Evolutionary conservation across 176 grass and related monocot species (phyloP).

Genomic region (Oryza glaberrima): DNA sequence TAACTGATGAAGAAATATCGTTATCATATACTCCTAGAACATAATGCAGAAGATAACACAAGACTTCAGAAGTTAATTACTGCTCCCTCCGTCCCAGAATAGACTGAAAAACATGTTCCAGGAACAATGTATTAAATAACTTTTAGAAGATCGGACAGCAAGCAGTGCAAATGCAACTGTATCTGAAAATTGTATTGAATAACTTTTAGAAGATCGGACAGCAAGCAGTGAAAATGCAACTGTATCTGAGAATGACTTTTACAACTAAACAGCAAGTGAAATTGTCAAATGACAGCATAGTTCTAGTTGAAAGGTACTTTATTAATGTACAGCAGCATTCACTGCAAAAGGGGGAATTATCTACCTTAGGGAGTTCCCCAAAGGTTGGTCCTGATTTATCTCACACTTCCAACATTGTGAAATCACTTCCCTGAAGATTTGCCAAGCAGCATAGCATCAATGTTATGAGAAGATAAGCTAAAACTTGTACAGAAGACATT

Average conservation of each 20-base stretch:
- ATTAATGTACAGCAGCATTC: not conserved
- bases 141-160: not conserved
- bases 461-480: not conserved
- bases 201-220: not conserved
- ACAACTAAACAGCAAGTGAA: not conserved
- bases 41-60: slow-evolving; percentile 1
- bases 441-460: slow-evolving; percentile 13
- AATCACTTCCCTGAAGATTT: slow-evolving; percentile 49
- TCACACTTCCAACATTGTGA: slow-evolving; percentile 54
- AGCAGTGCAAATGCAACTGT: not conserved
- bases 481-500: slow-evolving; percentile 1
- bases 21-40: slow-evolving; percentile 3
- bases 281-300: not conserved
- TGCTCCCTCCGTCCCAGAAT: not conserved
- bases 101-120: slow-evolving; percentile 8
- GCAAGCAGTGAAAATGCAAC: not conserved
- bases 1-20: slow-evolving; percentile 19
- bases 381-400: slow-evolving; percentile 46
- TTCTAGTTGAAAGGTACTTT: not conserved
- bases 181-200: not conserved
- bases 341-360: not conserved
- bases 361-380: slow-evolving; percentile 52
- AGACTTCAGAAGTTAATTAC: not conserved
- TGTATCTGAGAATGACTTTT: not conserved
- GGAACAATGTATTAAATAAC: not conserved